phyloP scores from a whole-genome alignment of 129 eudicot species.

The Kitagawia praeruptora region DNA sequence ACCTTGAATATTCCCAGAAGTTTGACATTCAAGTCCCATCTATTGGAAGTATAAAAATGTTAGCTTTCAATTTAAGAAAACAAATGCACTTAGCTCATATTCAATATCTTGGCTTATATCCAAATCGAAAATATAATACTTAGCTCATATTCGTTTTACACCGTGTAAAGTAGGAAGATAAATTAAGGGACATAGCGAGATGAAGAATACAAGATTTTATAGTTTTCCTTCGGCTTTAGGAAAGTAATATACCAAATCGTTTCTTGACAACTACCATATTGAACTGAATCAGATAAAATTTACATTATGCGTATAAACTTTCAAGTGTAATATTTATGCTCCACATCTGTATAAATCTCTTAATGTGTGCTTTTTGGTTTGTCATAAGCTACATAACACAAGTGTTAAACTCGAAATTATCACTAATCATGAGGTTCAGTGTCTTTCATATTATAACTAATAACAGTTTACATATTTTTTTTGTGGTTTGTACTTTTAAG shows the following conservation, averaged over 20 bases:
- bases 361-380: neutral
- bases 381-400: neutral
- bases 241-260: slow-evolving; percentile 32
- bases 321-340: too few relatives aligned
- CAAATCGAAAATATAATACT: too few relatives aligned
- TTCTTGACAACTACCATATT: neutral
- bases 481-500: neutral
- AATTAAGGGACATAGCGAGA: neutral
- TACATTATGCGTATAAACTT: neutral
- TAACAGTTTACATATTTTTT: too few relatives aligned
- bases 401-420: neutral
- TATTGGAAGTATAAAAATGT: slow-evolving; percentile 12
- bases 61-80: neutral
- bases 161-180: too few relatives aligned
- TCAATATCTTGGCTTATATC: too few relatives aligned
- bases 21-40: slow-evolving; percentile 53
- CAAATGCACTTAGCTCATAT: neutral
- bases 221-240: slow-evolving; percentile 18
- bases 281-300: neutral
- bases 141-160: too few relatives aligned
- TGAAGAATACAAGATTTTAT: neutral
- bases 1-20: slow-evolving; percentile 65
- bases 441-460: too few relatives aligned
- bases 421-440: neutral
- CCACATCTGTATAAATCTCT: neutral